These are phyloP conservation scores for Dalbergia oliveri DNA, from an alignment of 306 rosid genomes.

Conservation along the genomic window DNA sequence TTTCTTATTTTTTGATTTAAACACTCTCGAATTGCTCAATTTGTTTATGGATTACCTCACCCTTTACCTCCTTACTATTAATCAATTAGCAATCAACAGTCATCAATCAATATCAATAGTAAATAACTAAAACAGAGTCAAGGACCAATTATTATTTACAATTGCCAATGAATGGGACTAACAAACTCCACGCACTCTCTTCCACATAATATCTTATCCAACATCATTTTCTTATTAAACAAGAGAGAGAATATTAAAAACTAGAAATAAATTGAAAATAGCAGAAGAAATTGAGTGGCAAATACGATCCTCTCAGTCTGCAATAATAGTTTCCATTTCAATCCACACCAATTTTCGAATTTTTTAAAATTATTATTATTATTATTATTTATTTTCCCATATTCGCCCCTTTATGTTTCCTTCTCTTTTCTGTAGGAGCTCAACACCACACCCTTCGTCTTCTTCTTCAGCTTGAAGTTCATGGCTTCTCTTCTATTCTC, in stretches of 20 bases:
- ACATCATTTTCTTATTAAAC: neutral
- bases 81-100: neutral
- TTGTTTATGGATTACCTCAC: slow-evolving; percentile 5
- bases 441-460: slow-evolving; percentile 45
- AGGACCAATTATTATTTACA: neutral
- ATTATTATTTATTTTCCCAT: neutral
- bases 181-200: slow-evolving; percentile 6
- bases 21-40: neutral
- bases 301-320: slow-evolving; percentile 5
- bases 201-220: slow-evolving; percentile 44
- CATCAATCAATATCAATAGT: neutral
- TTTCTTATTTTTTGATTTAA: neutral
- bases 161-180: slow-evolving; percentile 12
- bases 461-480: slow-evolving; percentile 51
- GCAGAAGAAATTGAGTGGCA: slow-evolving; percentile 25
- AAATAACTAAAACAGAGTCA: neutral
- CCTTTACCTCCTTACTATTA: neutral
- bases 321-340: neutral
- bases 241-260: neutral
- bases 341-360: slow-evolving; percentile 11
- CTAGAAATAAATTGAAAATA: neutral
- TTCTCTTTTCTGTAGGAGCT: slow-evolving; percentile 39
- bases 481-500: slow-evolving; percentile 46
- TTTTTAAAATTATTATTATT: neutral
- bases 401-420: slow-evolving; percentile 38